Conservation (phyloP, 2,329 filamentous ascomycete genomes). For the Microcera coccophila region DNA sequence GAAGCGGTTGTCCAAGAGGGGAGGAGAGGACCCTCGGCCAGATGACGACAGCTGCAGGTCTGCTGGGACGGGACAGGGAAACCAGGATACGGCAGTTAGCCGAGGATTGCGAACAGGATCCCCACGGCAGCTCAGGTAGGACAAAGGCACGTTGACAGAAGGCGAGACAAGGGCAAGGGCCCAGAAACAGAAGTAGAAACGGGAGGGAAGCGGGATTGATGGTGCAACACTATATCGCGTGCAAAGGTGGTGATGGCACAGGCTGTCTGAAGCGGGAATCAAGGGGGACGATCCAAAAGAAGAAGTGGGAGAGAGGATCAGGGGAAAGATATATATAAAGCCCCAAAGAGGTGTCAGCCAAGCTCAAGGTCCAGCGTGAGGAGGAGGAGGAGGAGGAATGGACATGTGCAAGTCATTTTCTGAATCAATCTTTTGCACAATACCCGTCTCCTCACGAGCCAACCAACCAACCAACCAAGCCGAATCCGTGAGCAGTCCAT, state of each 20-base stretch:
- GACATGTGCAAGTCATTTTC: no score
- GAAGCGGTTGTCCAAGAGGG: neutral
- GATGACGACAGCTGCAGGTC: neutral
- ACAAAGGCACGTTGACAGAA: constrained; percentile 14
- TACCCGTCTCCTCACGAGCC: no score
- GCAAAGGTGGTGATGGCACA: no score
- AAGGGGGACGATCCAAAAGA: no score
- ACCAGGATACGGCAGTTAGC: constrained; percentile 21
- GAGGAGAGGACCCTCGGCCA: neutral
- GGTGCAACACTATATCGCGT: constrained; percentile 24
- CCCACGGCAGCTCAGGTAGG: constrained; percentile 4
- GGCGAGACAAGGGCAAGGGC: constrained; percentile 19
- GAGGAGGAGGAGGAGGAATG: no score
- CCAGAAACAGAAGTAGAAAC: constrained; percentile 7
- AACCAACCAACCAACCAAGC: constrained; percentile 2
- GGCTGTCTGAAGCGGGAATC: no score
- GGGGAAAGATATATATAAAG: no score
- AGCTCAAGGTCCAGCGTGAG: no score
- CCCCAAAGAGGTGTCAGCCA: no score
- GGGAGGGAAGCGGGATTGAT: constrained; percentile 25
- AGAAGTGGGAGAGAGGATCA: no score
- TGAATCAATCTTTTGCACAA: no score
- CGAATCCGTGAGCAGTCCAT: no score
- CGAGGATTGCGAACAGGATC: constrained; percentile 14
- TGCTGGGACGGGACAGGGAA: constrained; percentile 3